phyloP scores from a whole-genome alignment of 345 rosid species.

The Anastatica hierochuntica region DNA sequence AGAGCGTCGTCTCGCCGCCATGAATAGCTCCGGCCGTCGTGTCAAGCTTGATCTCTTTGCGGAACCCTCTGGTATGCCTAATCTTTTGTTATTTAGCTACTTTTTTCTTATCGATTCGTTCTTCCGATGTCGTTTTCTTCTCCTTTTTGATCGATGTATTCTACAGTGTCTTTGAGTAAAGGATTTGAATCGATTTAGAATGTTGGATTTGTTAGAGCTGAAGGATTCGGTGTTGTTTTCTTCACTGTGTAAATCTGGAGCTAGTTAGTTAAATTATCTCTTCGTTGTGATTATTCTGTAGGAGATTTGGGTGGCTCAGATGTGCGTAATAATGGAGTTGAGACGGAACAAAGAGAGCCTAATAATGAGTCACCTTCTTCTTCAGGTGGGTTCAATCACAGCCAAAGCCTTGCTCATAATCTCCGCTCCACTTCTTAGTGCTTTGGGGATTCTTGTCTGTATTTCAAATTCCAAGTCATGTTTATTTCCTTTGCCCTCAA shows the following conservation, averaged over 20 bases:
- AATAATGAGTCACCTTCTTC: constrained; percentile 88
- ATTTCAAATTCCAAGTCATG: constrained; percentile 28
- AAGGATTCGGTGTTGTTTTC: too few relatives aligned
- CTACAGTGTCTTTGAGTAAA: too few relatives aligned
- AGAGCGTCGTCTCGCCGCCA: constrained; percentile 82
- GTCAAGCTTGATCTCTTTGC: constrained; percentile 89
- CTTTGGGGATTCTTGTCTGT: constrained; percentile 34
- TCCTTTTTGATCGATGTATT: neutral
- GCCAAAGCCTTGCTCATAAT: constrained; percentile 53
- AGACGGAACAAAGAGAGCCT: constrained; percentile 42
- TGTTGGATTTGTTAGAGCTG: too few relatives aligned
- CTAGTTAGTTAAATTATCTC: too few relatives aligned
- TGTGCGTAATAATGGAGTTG: constrained; percentile 46
- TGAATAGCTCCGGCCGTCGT: constrained; percentile 73
- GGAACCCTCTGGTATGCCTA: constrained; percentile 94
- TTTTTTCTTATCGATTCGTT: neutral
- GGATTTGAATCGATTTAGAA: too few relatives aligned
- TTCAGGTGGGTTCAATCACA: constrained; percentile 99
- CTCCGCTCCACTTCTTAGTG: constrained; percentile 47
- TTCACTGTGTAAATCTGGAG: too few relatives aligned
- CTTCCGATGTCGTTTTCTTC: neutral
- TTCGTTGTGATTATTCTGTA: constrained; percentile 11
- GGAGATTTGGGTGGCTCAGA: constrained; percentile 94
- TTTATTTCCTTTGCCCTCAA: constrained; percentile 45
- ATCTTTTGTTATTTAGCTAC: too few relatives aligned